phyloP scores from a whole-genome alignment of 306 rosid genomes.

The Adenanthera pavonina region DNA sequence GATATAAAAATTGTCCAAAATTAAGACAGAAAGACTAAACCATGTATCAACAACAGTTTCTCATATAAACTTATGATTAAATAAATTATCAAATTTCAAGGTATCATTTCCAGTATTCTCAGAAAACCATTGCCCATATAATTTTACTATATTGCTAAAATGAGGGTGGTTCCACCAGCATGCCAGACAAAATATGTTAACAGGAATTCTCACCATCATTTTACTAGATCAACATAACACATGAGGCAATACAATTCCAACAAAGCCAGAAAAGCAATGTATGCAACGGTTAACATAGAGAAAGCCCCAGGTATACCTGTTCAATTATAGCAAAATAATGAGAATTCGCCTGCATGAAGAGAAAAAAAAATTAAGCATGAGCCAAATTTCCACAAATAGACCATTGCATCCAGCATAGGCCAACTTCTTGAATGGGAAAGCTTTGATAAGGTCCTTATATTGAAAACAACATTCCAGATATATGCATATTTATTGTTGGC shows the following conservation, averaged over 20 bases:
- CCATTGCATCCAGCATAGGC: not conserved
- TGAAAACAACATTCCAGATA: slow-evolving; percentile 15
- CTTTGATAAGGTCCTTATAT: slow-evolving; percentile 17
- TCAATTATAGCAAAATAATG: slow-evolving; percentile 92
- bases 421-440: slow-evolving; percentile 24
- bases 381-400: slow-evolving; percentile 39
- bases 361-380: slow-evolving; percentile 28
- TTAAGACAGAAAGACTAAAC: slow-evolving; percentile 3
- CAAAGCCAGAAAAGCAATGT: not conserved
- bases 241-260: not conserved
- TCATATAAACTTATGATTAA: not conserved
- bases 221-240: slow-evolving; percentile 2
- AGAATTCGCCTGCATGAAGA: slow-evolving; percentile 90
- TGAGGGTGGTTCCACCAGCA: slow-evolving; percentile 2
- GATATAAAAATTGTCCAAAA: slow-evolving; percentile 48
- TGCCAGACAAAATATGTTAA: slow-evolving; percentile 10
- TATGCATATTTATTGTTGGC: not conserved
- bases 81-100: slow-evolving; percentile 8
- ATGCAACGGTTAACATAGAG: slow-evolving; percentile 33
- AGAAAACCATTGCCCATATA: slow-evolving; percentile 15
- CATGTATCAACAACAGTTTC: not conserved
- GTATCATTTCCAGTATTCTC: not conserved
- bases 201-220: slow-evolving; percentile 25
- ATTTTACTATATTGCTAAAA: slow-evolving; percentile 23
- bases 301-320: slow-evolving; percentile 71